Evolutionary conservation across 495 filamentous ascomycete genomes (phyloP).

Genomic region (Talaromyces ruber): DNA sequence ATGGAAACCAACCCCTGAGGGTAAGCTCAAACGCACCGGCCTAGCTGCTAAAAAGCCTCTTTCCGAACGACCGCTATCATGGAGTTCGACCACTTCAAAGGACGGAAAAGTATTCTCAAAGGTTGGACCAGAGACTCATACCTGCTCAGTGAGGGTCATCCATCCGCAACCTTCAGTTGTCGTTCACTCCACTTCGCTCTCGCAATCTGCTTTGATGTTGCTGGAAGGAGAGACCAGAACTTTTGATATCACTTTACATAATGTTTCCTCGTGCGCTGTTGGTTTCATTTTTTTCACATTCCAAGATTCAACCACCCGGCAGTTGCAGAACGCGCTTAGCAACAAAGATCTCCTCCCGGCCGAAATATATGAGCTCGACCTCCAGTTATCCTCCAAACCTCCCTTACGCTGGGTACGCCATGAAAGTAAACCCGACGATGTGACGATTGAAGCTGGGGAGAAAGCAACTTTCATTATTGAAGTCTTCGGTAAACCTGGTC

Average conservation of each 20-base stretch:
- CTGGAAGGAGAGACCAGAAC: slow-evolving; percentile 73
- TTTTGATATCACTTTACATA: slow-evolving; percentile 75
- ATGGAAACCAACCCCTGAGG: slow-evolving; percentile 63
- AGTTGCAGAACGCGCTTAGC: slow-evolving; percentile 62
- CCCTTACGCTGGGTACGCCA: slow-evolving; percentile 57
- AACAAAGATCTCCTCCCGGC: slow-evolving; percentile 67
- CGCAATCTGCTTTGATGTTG: slow-evolving; percentile 84
- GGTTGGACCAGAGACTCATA: slow-evolving; percentile 24
- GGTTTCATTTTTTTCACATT: slow-evolving; percentile 83
- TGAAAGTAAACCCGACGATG: slow-evolving; percentile 31
- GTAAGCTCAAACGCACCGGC: slow-evolving; percentile 68
- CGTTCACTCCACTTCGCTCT: slow-evolving; percentile 66
- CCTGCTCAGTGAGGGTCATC: slow-evolving; percentile 58
- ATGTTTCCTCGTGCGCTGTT: slow-evolving; percentile 66
- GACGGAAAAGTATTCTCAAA: slow-evolving; percentile 29
- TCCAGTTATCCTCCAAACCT: slow-evolving; percentile 65
- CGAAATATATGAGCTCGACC: slow-evolving; percentile 77
- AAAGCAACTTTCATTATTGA: slow-evolving; percentile 73
- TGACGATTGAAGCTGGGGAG: slow-evolving; percentile 59
- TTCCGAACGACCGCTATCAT: slow-evolving; percentile 45
- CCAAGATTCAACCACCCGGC: slow-evolving; percentile 74
- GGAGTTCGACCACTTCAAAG: slow-evolving; percentile 40
- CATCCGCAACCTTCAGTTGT: slow-evolving; percentile 65
- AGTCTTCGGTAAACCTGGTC: slow-evolving; percentile 72
- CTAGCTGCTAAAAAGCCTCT: slow-evolving; percentile 49